Percentiles rank a stretch among this genome's conserved stretches.
These are phyloP conservation scores for Trichoderma sp. DNA, from an alignment of 2,329 filamentous ascomycete species.

Conservation along the genomic window DNA sequence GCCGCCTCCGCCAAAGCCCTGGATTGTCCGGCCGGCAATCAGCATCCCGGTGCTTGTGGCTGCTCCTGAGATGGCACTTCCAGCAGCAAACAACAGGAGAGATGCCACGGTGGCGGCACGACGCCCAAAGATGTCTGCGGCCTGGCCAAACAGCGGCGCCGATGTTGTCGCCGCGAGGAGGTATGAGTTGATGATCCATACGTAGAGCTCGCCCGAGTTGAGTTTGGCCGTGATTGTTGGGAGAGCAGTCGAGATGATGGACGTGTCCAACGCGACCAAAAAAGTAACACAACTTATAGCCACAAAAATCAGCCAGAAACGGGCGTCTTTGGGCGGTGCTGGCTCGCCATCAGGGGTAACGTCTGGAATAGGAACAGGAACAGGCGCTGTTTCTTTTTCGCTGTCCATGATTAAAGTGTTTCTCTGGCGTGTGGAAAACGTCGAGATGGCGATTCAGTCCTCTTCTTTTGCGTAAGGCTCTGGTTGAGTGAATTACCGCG, in stretches of 20 bases:
- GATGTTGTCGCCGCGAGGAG: constrained; percentile 24
- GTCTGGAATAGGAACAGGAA: background rate
- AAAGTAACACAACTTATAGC: constrained; percentile 30
- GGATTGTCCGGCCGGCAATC: constrained; percentile 48
- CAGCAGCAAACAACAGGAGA: constrained; percentile 48
- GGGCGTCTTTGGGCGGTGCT: background rate
- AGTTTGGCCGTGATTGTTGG: constrained; percentile 38
- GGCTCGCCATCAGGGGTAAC: background rate
- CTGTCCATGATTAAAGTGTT: background rate
- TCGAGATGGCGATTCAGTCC: background rate
- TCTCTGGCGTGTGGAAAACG: background rate
- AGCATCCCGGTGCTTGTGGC: constrained; percentile 45
- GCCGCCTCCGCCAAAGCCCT: constrained; percentile 45
- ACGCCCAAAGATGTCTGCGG: constrained; percentile 52
- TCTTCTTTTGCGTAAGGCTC: background rate
- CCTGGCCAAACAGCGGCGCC: constrained; percentile 41
- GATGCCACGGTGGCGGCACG: constrained; percentile 40
- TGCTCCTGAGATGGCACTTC: constrained; percentile 51
- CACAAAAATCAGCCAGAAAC: constrained; percentile 22
- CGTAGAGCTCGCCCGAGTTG: background rate
- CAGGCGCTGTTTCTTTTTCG: background rate
- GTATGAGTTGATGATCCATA: background rate
- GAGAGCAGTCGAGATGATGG: constrained; percentile 57
- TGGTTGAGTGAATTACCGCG: background rate
- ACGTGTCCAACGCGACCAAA: constrained; percentile 45